Evolutionary conservation across 2,329 filamentous ascomycete genomes (phyloP), one percentile per base, ranked within the genome.

Genomic region (Aspergillus novofumigatus): DNA sequence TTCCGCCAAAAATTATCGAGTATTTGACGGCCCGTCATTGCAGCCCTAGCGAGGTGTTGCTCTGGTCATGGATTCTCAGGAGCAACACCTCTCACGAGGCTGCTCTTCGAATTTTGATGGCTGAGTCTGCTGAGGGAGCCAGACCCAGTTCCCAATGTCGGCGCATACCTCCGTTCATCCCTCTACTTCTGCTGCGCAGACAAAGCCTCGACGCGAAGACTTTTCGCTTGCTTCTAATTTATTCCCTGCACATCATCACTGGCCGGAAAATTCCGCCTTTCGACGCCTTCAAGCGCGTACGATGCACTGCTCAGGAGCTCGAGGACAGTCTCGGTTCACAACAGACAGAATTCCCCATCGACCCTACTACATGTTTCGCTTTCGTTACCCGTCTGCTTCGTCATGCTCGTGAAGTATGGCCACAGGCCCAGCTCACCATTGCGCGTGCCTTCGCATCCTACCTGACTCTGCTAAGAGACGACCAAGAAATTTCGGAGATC

Each of bases 381-480:
- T 67, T 81, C 29, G 73, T 80, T 52, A 66, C 76, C 51, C 77
- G 80, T 23, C 71, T 85, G 28, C 65, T 83, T 41, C 77, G 77
- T 20, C 80, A 81, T 71, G 80, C 81, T 56, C 77, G 80, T 23
- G 67, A 71, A 47, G 71, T 80, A 14, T 81, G 78, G 75, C 81
- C 82, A 2, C 68, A 74, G 32, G 73, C 75, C 3, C 70, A 82
- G 28, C 64, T 75, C 26, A 68, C 68, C 26, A 77, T 81, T 55
- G 71, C 75, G 25, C 65, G 68, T 29, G 70, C 77, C 47, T 70
- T 78, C 55, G 69, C 75, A 26, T 62, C 65, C 11, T 71, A 72
- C 60, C 58, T 78, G 51, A 67, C 62, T 32, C 58, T 50, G 17
- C n/a, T 62, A 17, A 41, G 59, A 26, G 20, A n/a, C 25, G 23